Evolutionary conservation across 768 basidiomycete species (phyloP).

Genomic region (Termitomyces heimii): DNA sequence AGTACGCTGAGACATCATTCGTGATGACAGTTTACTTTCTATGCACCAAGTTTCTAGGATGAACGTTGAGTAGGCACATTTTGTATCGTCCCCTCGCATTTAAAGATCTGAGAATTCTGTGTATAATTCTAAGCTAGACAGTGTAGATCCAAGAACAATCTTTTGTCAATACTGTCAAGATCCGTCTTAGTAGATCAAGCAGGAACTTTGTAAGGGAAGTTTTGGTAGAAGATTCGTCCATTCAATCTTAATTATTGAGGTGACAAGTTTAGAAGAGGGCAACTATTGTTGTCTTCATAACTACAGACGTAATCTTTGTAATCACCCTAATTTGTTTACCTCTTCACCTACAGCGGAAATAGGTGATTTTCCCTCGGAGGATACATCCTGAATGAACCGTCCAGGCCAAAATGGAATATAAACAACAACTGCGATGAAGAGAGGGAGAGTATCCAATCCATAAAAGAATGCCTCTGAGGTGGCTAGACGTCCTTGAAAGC

Average conservation of each 20-base stretch:
- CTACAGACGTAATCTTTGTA: not conserved
- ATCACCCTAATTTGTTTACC: not conserved
- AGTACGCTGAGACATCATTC: no score
- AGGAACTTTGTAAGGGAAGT: not conserved
- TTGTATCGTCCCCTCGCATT: no score
- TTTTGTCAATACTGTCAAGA: no score
- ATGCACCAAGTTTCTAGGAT: no score
- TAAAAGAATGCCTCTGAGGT: constrained; percentile 62
- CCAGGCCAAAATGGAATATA: constrained; percentile 69
- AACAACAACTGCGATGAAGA: constrained; percentile 51
- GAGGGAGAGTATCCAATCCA: constrained; percentile 56
- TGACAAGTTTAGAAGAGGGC: no score
- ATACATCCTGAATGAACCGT: constrained; percentile 32
- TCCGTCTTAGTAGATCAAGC: no score
- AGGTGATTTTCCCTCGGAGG: not conserved
- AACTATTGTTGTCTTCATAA: not conserved
- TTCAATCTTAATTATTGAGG: not conserved
- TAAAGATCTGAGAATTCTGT: no score
- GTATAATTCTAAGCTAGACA: no score
- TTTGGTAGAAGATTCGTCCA: no score
- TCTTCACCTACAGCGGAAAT: not conserved
- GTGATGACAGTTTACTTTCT: no score
- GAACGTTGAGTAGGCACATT: no score
- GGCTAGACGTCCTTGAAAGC: constrained; percentile 50
- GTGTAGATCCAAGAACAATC: no score